Percentiles rank a stretch among this genome's conserved stretches.
Conservation (phyloP, 306 rosid genomes). For the Acacia melanoxylon region DNA sequence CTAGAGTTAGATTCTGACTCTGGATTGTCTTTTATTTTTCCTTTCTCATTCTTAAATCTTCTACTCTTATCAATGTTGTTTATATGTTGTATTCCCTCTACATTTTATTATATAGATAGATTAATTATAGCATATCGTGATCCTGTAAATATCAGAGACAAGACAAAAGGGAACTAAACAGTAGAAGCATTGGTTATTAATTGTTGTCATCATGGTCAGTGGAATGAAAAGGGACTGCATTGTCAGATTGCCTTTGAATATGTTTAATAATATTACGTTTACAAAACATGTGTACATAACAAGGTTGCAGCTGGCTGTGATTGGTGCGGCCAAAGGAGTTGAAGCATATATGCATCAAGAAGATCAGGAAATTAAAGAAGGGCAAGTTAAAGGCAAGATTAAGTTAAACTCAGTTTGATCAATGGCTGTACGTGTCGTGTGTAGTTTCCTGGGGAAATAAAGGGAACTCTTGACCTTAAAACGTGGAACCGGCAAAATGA, state of each 20-base stretch:
- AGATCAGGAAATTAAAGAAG: constrained; percentile 34
- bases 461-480: constrained; percentile 43
- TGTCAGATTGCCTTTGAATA: background rate
- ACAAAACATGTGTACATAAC: background rate
- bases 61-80: no score
- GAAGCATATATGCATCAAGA: constrained; percentile 38
- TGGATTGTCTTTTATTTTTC: no score
- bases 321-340: constrained; percentile 54
- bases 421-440: no score
- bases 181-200: background rate
- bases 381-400: background rate
- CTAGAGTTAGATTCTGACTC: no score
- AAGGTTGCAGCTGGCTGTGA: constrained; percentile 43
- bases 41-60: no score
- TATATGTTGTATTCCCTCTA: no score
- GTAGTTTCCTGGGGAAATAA: constrained; percentile 7
- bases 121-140: background rate
- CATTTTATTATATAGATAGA: no score
- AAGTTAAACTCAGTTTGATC: background rate
- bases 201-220: no score
- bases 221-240: background rate
- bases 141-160: background rate
- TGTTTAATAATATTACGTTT: background rate
- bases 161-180: background rate
- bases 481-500: constrained; percentile 20